These are phyloP conservation scores for Delitschia confertaspora DNA, from an alignment of 495 filamentous ascomycete genomes.

Conservation along the genomic window DNA sequence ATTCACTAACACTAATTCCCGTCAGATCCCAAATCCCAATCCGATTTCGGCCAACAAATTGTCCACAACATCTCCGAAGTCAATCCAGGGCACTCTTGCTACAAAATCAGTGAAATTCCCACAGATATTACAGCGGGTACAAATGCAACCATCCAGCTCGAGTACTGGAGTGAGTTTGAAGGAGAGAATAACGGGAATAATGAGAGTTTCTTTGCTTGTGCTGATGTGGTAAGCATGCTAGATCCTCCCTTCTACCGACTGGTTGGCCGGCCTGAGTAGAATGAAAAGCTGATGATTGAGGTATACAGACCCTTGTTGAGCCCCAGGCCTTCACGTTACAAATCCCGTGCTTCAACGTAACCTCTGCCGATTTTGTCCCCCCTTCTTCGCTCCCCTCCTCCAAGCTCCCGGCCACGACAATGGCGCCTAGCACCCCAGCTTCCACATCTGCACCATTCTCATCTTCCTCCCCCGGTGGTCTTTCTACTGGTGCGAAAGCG, in stretches of 20 bases:
- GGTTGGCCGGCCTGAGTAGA: too few species aligned
- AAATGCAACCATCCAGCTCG: conserved; percentile 46
- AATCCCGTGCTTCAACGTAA: conserved; percentile 47
- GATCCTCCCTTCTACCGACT: too few species aligned
- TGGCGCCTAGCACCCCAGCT: neutral
- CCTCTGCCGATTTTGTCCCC: conserved; percentile 28
- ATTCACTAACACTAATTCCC: neutral
- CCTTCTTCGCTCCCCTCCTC: neutral
- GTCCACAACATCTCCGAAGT: conserved; percentile 37
- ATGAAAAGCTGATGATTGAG: neutral
- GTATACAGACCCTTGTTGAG: conserved; percentile 36
- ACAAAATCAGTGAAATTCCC: conserved; percentile 39
- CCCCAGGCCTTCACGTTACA: conserved; percentile 33
- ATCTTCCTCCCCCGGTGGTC: conserved; percentile 15
- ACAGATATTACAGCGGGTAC: conserved; percentile 34
- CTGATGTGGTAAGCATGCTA: conserved; percentile 34
- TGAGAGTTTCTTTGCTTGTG: conserved; percentile 45
- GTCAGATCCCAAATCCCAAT: conserved; percentile 14
- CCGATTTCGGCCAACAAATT: conserved; percentile 38
- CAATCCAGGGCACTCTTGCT: conserved; percentile 44
- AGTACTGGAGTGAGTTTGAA: conserved; percentile 41
- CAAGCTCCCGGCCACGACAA: conserved; percentile 13
- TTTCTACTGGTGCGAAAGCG: conserved; percentile 41
- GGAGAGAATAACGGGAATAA: conserved; percentile 33
- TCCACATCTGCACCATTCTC: conserved; percentile 16